Percentiles rank a stretch among this genome's conserved stretches.
phyloP scores from a whole-genome alignment of 768 basidiomycete genomes.

The Naganishia vishniacii region DNA sequence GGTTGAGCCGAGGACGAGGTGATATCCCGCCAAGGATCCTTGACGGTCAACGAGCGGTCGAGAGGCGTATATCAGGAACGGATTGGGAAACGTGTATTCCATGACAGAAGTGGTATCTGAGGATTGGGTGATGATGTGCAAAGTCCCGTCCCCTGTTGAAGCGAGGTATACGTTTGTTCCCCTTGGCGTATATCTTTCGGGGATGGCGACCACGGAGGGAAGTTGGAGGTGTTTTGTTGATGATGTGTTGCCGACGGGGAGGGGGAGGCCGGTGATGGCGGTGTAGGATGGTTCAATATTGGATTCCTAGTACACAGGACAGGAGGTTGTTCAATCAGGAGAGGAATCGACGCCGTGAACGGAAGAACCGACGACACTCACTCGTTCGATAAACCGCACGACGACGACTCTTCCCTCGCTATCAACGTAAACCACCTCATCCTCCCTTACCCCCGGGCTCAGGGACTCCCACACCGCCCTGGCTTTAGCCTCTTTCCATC shows the following conservation, averaged over 20 bases:
- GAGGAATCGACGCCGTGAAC: background rate
- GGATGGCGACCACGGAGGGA: background rate
- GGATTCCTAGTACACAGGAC: too few relatives aligned
- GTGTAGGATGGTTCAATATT: background rate
- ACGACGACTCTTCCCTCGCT: background rate
- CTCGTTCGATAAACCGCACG: background rate
- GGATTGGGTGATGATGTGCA: background rate
- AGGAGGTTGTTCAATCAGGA: too few relatives aligned
- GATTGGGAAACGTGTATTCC: background rate
- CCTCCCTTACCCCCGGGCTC: background rate
- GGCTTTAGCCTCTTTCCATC: background rate
- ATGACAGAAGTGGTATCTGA: background rate
- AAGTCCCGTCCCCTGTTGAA: background rate
- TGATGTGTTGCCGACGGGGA: too few relatives aligned
- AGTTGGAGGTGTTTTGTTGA: too few relatives aligned
- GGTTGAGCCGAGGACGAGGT: too few relatives aligned
- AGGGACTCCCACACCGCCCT: background rate
- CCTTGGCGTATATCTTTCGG: background rate
- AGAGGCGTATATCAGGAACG: too few relatives aligned
- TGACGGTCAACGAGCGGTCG: too few relatives aligned
- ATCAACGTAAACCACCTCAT: conserved; percentile 1
- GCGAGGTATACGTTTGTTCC: conserved; percentile 12
- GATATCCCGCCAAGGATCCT: background rate
- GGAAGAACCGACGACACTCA: too few relatives aligned
- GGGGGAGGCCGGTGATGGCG: background rate